Evolutionary conservation across 768 basidiomycete genomes (phyloP).

Genomic region (Pleurotus sapidus): DNA sequence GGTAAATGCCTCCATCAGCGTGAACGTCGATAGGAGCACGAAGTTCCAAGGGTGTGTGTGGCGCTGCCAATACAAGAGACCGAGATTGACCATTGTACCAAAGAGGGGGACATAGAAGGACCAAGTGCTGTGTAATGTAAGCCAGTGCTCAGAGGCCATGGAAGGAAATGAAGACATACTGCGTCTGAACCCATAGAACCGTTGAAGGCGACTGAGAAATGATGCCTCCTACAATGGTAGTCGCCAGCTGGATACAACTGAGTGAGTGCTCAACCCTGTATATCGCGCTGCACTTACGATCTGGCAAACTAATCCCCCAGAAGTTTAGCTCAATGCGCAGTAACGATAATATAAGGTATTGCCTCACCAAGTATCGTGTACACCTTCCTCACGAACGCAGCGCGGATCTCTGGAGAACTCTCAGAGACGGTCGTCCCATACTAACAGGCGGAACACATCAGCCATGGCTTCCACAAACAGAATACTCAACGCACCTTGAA

Average conservation of each 20-base stretch:
- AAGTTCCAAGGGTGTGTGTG: conserved; percentile 89
- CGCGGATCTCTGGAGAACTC: conserved; percentile 72
- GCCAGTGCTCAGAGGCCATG: neutral
- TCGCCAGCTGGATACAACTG: conserved; percentile 48
- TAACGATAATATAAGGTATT: neutral
- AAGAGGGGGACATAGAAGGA: conserved; percentile 76
- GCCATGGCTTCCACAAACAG: neutral
- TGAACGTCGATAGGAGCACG: conserved; percentile 82
- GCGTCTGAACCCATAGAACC: conserved; percentile 66
- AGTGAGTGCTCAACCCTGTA: no score
- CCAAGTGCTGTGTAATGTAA: conserved; percentile 55
- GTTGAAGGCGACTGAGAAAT: conserved; percentile 63
- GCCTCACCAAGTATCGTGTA: conserved; percentile 84
- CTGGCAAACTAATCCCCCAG: conserved; percentile 52
- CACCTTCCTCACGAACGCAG: conserved; percentile 88
- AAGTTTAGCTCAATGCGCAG: neutral
- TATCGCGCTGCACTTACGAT: conserved; percentile 44
- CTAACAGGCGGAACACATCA: conserved; percentile 29
- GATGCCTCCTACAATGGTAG: conserved; percentile 69
- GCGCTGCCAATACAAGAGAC: conserved; percentile 87
- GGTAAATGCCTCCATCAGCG: conserved; percentile 85
- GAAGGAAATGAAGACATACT: conserved; percentile 42
- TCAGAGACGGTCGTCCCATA: conserved; percentile 82
- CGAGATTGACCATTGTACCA: conserved; percentile 76
- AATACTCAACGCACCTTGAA: conserved; percentile 68